These are phyloP conservation scores for Russula dissimulans DNA, from an alignment of 768 basidiomycete species.

Conservation along the genomic window DNA sequence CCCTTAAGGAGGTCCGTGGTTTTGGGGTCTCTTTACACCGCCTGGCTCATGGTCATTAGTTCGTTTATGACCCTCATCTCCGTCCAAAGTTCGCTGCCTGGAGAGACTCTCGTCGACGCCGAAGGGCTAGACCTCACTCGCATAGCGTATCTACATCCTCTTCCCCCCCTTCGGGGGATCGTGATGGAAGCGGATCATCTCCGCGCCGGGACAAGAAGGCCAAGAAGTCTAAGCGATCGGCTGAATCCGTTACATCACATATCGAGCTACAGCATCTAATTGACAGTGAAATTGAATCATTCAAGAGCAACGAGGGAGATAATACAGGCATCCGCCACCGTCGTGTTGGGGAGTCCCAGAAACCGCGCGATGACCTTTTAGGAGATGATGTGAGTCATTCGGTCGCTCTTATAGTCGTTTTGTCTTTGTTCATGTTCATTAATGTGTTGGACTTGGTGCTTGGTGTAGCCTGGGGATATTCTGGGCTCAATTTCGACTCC, in stretches of 20 bases:
- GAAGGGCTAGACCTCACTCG: conserved; percentile 1
- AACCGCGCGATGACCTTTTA: background rate
- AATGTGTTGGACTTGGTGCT: background rate
- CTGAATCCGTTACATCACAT: background rate
- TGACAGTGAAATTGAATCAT: conserved; percentile 9
- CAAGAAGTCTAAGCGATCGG: background rate
- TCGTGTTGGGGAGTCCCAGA: background rate
- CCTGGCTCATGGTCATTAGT: conserved; percentile 1
- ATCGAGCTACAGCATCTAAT: conserved; percentile 15
- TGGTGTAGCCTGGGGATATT: background rate
- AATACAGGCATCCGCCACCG: conserved; percentile 7
- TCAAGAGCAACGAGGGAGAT: conserved; percentile 5
- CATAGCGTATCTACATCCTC: conserved; percentile 4
- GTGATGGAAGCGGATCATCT: background rate
- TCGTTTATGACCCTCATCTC: conserved; percentile 18
- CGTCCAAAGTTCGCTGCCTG: conserved; percentile 12
- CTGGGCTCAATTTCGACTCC: background rate
- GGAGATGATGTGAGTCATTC: background rate
- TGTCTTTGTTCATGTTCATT: background rate
- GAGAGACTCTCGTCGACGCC: conserved; percentile 10
- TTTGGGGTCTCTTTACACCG: background rate
- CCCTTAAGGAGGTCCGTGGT: conserved; percentile 16
- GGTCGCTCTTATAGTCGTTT: too few relatives aligned
- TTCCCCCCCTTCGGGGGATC: background rate
- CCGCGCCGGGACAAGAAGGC: background rate